phyloP scores from a whole-genome alignment of 1,284 basidiomycete species.

The Ceratobasidium sp. region DNA sequence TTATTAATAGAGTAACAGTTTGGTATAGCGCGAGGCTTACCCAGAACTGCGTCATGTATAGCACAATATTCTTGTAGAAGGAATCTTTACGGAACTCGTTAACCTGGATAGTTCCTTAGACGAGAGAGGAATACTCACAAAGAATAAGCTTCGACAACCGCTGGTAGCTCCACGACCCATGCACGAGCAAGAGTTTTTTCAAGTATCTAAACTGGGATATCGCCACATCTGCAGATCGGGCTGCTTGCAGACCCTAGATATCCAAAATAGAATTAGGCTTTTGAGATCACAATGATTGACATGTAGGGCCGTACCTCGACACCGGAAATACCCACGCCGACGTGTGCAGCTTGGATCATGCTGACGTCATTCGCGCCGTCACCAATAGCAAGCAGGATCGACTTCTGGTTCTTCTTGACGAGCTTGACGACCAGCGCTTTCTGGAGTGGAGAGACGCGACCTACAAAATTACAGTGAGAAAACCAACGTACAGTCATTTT shows the following conservation, averaged over 20 bases:
- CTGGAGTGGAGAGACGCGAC: slow-evolving; percentile 96
- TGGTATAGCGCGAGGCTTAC: slow-evolving; percentile 59
- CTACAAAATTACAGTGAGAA: slow-evolving; percentile 57
- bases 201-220: slow-evolving; percentile 99
- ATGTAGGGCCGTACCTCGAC: slow-evolving; percentile 74
- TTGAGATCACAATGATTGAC: not conserved
- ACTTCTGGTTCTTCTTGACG: slow-evolving; percentile 94
- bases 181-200: slow-evolving; percentile 95
- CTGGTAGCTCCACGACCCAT: slow-evolving; percentile 98
- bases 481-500: not conserved
- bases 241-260: slow-evolving; percentile 90
- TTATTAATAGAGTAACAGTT: too few species aligned
- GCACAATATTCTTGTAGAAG: slow-evolving; percentile 96
- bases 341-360: slow-evolving; percentile 97
- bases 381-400: slow-evolving; percentile 94
- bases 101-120: not conserved
- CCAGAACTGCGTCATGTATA: slow-evolving; percentile 99
- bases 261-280: not conserved
- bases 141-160: slow-evolving; percentile 95
- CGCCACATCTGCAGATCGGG: slow-evolving; percentile 94
- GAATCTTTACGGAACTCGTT: slow-evolving; percentile 67
- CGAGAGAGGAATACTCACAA: slow-evolving; percentile 65
- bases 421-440: slow-evolving; percentile 99
- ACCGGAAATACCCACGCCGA: slow-evolving; percentile 97
- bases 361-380: slow-evolving; percentile 98